phyloP scores from a whole-genome alignment of 257 asterid genomes.

The Przewalskia tangutica region DNA sequence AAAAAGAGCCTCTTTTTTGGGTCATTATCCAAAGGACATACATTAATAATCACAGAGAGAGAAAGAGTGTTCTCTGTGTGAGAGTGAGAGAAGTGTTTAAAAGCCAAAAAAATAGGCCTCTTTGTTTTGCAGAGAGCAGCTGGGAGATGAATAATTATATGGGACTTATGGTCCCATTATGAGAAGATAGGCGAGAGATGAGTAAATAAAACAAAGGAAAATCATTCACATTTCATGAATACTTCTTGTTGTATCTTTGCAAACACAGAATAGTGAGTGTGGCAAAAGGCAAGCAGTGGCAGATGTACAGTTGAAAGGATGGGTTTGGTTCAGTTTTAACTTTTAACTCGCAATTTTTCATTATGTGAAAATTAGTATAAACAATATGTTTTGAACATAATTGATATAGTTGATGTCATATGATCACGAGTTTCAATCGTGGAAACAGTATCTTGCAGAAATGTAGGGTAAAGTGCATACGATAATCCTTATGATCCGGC shows the following conservation, averaged over 20 bases:
- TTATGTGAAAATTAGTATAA: neutral
- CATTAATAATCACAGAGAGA: slow-evolving; percentile 13
- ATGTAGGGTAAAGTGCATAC: too few species aligned
- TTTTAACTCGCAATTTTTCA: neutral
- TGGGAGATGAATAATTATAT: slow-evolving; percentile 21
- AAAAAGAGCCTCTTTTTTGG: neutral
- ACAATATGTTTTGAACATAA: too few species aligned
- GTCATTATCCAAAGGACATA: slow-evolving; percentile 5
- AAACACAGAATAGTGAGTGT: neutral
- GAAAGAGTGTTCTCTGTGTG: slow-evolving; percentile 18
- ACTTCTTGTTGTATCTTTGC: neutral
- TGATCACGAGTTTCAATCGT: too few species aligned
- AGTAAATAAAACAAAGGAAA: neutral
- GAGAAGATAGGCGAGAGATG: slow-evolving; percentile 12
- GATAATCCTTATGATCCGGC: too few species aligned
- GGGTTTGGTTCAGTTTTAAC: neutral
- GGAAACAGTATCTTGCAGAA: too few species aligned
- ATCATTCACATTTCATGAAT: neutral
- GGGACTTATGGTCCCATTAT: slow-evolving; percentile 46
- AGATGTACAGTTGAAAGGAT: neutral
- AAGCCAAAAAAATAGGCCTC: slow-evolving; percentile 20
- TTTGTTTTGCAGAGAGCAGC: slow-evolving; percentile 20
- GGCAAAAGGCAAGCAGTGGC: neutral
- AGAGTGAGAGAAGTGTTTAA: slow-evolving; percentile 13
- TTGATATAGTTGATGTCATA: too few species aligned